phyloP scores from a whole-genome alignment of 2,329 filamentous ascomycete genomes.

The Septoria linicola region DNA sequence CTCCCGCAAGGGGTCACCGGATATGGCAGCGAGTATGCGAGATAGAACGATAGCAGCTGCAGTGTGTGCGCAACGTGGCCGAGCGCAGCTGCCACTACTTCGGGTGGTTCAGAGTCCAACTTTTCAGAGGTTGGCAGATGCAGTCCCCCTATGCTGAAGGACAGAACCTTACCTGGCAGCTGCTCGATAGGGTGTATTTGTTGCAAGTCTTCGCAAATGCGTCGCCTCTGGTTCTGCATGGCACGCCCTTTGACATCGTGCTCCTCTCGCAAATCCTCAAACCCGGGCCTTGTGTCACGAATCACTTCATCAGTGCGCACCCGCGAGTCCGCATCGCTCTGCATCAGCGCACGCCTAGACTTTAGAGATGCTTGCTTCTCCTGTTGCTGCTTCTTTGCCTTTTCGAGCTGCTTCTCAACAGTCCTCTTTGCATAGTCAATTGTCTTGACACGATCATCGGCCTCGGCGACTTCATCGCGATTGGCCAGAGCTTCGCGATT shows the following conservation, averaged over 20 bases:
- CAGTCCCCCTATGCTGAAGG: conserved; percentile 79
- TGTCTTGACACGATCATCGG: conserved; percentile 46
- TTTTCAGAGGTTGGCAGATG: conserved; percentile 72
- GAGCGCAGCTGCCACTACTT: conserved; percentile 74
- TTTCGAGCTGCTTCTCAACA: conserved; percentile 66
- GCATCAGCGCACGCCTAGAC: conserved; percentile 66
- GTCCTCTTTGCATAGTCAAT: conserved; percentile 55
- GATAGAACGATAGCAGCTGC: conserved; percentile 75
- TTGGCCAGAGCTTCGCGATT: conserved; percentile 42
- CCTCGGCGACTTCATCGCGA: conserved; percentile 42
- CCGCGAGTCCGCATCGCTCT: conserved; percentile 38
- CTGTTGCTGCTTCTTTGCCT: conserved; percentile 61
- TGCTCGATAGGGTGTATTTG: conserved; percentile 79
- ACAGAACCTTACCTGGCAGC: conserved; percentile 61
- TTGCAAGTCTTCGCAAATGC: conserved; percentile 80
- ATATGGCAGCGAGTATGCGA: conserved; percentile 77
- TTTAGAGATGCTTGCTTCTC: conserved; percentile 67
- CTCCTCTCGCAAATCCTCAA: conserved; percentile 39
- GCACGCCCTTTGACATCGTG: conserved; percentile 56
- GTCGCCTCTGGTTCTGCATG: conserved; percentile 80
- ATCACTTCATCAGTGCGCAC: conserved; percentile 49
- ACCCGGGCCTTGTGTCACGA: conserved; percentile 53
- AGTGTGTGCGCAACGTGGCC: conserved; percentile 77
- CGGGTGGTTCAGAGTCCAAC: conserved; percentile 69
- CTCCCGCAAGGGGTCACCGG: conserved; percentile 71